A percentile compares a stretch with the other conserved stretches of the same genome.
Conservation (phyloP, 1,139 yeast genomes). For the Taphrina confusa region DNA sequence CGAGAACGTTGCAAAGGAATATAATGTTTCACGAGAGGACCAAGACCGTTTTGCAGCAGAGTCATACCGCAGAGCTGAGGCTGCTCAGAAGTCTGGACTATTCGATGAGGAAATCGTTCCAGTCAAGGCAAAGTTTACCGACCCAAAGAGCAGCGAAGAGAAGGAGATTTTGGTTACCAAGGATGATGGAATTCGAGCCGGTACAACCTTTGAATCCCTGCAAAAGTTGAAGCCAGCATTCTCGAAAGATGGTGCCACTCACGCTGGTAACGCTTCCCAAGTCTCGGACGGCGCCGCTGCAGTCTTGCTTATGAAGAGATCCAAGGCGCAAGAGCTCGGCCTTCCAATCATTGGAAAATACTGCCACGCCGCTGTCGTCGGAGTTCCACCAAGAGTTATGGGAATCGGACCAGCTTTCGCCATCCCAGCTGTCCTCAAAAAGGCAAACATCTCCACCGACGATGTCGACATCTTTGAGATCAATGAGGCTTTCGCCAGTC, state of each 20-base stretch:
- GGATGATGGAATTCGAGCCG: conserved; percentile 90
- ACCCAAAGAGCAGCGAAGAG: conserved; percentile 50
- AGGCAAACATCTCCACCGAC: conserved; percentile 60
- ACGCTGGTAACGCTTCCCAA: conserved; percentile 97
- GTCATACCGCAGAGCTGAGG: conserved; percentile 50
- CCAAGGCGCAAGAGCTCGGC: conserved; percentile 75
- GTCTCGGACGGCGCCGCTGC: conserved; percentile 95
- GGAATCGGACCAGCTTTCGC: conserved; percentile 97
- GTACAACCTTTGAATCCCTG: conserved; percentile 76
- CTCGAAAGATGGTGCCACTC: conserved; percentile 66
- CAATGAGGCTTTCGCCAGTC: conserved; percentile 98
- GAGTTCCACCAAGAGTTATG: conserved; percentile 97
- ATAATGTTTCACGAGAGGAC: conserved; percentile 45
- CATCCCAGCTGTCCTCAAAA: conserved; percentile 74
- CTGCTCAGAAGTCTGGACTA: conserved; percentile 49
- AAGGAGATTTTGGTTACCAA: conserved; percentile 58
- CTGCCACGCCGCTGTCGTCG: conserved; percentile 72
- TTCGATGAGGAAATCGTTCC: conserved; percentile 51
- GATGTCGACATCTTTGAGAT: conserved; percentile 80
- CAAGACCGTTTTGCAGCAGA: conserved; percentile 50
- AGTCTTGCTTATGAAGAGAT: conserved; percentile 79
- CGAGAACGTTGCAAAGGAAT: conserved; percentile 48
- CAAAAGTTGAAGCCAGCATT: conserved; percentile 82
- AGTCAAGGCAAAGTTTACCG: conserved; percentile 51
- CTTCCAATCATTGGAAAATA: conserved; percentile 71